Evolutionary conservation across 257 asterid species (phyloP).

Genomic region (Salvia hispanica): DNA sequence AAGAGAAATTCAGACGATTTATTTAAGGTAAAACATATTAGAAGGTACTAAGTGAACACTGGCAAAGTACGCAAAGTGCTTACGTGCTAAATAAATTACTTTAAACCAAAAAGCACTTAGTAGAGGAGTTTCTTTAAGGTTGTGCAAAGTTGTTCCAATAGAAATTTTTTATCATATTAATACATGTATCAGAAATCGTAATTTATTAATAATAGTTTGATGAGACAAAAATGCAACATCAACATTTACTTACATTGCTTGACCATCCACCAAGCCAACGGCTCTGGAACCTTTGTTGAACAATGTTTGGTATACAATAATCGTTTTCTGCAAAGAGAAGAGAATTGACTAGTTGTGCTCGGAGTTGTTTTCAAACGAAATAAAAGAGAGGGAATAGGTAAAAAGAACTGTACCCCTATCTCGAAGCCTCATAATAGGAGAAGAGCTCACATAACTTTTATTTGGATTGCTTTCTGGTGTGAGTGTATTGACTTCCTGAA

Average conservation of each 20-base stretch:
- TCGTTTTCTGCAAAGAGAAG: slow-evolving; percentile 44
- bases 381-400: slow-evolving; percentile 27
- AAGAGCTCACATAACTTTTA: slow-evolving; percentile 42
- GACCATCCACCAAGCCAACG: slow-evolving; percentile 90
- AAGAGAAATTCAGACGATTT: background rate
- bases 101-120: background rate
- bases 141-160: background rate
- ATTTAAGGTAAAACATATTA: slow-evolving; percentile 5
- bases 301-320: slow-evolving; percentile 23
- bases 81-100: slow-evolving; percentile 9
- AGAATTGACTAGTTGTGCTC: slow-evolving; percentile 21
- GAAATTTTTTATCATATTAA: slow-evolving; percentile 13
- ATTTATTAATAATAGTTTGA: slow-evolving; percentile 15
- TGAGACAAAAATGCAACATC: slow-evolving; percentile 23
- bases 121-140: slow-evolving; percentile 11
- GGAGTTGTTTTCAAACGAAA: slow-evolving; percentile 20
- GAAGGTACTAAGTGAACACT: background rate
- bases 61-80: background rate
- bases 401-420: slow-evolving; percentile 42
- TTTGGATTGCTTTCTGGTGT: slow-evolving; percentile 36
- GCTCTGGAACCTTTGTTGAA: slow-evolving; percentile 56
- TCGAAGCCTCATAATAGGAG: slow-evolving; percentile 37
- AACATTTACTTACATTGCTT: slow-evolving; percentile 47
- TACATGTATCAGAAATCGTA: slow-evolving; percentile 12
- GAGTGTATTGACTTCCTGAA: slow-evolving; percentile 46